Evolutionary conservation across 1,139 yeast genomes (phyloP).

Genomic region (Taiozyma sp.): DNA sequence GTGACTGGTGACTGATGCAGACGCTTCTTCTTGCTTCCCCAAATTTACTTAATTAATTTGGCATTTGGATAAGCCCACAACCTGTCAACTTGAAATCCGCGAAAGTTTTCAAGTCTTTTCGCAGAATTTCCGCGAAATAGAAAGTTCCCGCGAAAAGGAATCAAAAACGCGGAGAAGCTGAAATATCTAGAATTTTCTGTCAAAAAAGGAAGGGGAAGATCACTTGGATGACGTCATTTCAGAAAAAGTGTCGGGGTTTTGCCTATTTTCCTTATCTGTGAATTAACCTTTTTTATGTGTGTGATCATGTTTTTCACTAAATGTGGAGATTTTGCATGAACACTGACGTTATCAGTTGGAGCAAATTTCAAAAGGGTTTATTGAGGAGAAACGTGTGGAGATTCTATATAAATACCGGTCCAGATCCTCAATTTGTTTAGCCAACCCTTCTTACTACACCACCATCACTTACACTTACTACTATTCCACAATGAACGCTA

Average conservation of each 20-base stretch:
- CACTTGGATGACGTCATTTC: not conserved
- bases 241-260: not conserved
- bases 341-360: not conserved
- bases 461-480: not conserved
- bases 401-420: not conserved
- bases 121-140: not conserved
- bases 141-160: not conserved
- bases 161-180: not conserved
- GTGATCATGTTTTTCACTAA: not conserved
- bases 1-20: too few relatives aligned
- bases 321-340: not conserved
- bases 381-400: not conserved
- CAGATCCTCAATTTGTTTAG: not conserved
- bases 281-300: not conserved
- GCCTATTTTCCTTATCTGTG: not conserved
- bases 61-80: too few relatives aligned
- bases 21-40: too few relatives aligned
- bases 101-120: too few relatives aligned
- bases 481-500: not conserved
- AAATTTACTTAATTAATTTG: too few relatives aligned
- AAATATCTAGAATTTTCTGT: not conserved
- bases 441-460: not conserved
- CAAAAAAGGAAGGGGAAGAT: not conserved
- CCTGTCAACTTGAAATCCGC: too few relatives aligned
- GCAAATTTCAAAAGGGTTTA: not conserved